Conservation (phyloP, 371 early-diverging fungal species). For the Zopfochytrium polystomum region DNA sequence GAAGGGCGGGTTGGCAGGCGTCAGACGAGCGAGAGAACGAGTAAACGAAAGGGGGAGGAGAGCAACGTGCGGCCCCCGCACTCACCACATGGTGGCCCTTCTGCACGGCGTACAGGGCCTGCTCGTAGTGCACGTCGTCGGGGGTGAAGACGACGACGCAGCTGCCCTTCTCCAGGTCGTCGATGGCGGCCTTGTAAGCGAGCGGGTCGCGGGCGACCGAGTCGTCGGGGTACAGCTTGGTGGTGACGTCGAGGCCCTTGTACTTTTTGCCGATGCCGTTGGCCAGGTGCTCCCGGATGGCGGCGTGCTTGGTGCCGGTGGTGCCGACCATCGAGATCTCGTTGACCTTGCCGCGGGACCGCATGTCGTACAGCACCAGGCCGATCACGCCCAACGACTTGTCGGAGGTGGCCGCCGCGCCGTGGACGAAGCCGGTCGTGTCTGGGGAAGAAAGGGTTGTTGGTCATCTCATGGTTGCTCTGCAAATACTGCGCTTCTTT, state of each 20-base stretch:
- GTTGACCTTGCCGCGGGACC: conserved; percentile 41
- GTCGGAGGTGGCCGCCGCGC: conserved; percentile 36
- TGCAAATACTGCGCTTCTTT: too few species aligned
- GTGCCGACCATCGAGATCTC: conserved; percentile 44
- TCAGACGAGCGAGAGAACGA: not conserved
- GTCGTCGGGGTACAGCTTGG: conserved; percentile 36
- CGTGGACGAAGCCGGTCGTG: conserved; percentile 38
- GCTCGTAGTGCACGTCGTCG: conserved; percentile 52
- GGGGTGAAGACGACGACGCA: conserved; percentile 54
- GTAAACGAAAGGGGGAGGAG: not conserved
- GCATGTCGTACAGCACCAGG: conserved; percentile 47
- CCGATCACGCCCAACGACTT: conserved; percentile 52
- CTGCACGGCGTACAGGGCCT: conserved; percentile 47
- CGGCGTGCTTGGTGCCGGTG: conserved; percentile 44
- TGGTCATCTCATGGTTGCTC: not conserved
- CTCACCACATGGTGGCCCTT: conserved; percentile 44
- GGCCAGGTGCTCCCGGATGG: conserved; percentile 37
- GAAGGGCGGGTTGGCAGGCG: too few species aligned
- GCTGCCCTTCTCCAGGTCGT: conserved; percentile 41
- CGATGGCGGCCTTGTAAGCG: conserved; percentile 49
- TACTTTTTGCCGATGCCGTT: conserved; percentile 36
- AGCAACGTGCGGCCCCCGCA: conserved; percentile 2
- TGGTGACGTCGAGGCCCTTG: conserved; percentile 32
- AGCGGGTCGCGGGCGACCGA: conserved; percentile 3
- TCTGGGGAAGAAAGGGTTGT: conserved; percentile 4